A percentile compares a stretch with the other conserved stretches of the same genome.
These are phyloP conservation scores for Monilinia fructigena DNA, from an alignment of 2,329 filamentous ascomycete genomes.

Conservation along the genomic window DNA sequence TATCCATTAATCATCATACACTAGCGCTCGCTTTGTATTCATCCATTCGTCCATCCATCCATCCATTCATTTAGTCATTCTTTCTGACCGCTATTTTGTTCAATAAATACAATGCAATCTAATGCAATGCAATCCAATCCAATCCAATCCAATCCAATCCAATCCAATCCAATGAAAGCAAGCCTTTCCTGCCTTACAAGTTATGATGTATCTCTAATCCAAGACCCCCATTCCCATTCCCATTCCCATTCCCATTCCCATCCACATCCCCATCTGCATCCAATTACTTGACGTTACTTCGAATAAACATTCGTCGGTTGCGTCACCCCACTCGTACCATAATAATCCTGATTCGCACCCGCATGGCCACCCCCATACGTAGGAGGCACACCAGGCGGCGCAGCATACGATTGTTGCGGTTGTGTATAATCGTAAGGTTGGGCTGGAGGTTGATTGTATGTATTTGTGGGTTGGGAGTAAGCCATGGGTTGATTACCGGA, in stretches of 20 bases:
- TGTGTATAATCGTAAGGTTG: slow-evolving; percentile 8
- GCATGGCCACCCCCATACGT: slow-evolving; percentile 18
- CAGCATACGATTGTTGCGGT: slow-evolving; percentile 24
- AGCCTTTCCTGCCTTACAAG: no score
- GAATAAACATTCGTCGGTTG: slow-evolving; percentile 28
- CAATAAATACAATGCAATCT: not conserved
- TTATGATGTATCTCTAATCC: not conserved
- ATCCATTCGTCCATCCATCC: not conserved
- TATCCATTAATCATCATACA: slow-evolving; percentile 12
- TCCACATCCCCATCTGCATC: not conserved
- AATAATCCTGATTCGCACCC: slow-evolving; percentile 24
- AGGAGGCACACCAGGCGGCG: slow-evolving; percentile 23
- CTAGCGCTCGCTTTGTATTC: not conserved
- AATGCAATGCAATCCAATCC: not conserved
- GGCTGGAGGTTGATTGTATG: not conserved
- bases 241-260: no score
- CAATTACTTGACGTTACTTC: not conserved
- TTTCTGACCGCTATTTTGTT: no score
- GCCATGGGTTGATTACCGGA: slow-evolving; percentile 20
- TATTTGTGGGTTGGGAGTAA: slow-evolving; percentile 9
- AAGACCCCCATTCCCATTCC: no score
- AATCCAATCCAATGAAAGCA: not conserved
- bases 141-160: not conserved
- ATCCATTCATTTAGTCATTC: no score
- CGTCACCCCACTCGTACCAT: slow-evolving; percentile 28